Conservation (phyloP, 1,284 basidiomycete species). For the Cutaneotrichosporon sp. region DNA sequence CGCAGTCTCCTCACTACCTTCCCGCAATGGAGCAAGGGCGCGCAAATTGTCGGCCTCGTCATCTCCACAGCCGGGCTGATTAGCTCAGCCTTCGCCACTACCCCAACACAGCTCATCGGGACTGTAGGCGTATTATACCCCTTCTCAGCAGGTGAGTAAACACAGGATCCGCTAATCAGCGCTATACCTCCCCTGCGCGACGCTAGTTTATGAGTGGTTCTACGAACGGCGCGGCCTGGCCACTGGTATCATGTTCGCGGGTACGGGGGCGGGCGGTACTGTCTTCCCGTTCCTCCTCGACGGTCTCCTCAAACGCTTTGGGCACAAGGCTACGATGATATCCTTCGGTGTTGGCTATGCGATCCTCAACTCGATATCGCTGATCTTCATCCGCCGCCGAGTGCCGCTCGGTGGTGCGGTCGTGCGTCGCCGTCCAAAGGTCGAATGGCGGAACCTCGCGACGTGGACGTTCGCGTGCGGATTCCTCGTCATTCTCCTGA, state of each 20-base stretch:
- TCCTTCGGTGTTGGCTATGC: conserved; percentile 38
- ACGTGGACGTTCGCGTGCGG: conserved; percentile 35
- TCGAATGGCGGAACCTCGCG: conserved; percentile 35
- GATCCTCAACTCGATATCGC: conserved; percentile 31
- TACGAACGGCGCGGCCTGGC: conserved; percentile 44
- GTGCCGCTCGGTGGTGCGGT: conserved; percentile 30
- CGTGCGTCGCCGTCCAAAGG: conserved; percentile 9
- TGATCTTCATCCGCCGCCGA: conserved; percentile 45
- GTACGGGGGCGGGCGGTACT: conserved; percentile 47
- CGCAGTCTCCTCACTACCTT: too few species aligned
- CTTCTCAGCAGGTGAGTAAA: conserved; percentile 33
- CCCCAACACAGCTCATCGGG: conserved; percentile 48
- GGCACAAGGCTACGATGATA: conserved; percentile 49
- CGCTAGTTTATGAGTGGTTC: conserved; percentile 51
- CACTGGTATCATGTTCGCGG: conserved; percentile 47
- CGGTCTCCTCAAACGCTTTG: conserved; percentile 40
- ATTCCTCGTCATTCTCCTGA: conserved; percentile 36
- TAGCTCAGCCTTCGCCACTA: conserved; percentile 35
- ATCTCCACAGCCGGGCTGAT: conserved; percentile 29
- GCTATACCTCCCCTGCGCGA: conserved; percentile 48
- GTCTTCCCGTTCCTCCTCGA: conserved; percentile 47
- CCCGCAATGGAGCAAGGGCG: too few species aligned
- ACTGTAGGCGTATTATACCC: conserved; percentile 49
- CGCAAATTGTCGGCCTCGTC: conserved; percentile 29
- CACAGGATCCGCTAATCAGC: background rate